Evolutionary conservation across 2,329 filamentous ascomycete species (phyloP), one percentile per base, ranked within the genome.

Genomic region (Sporothrix protearum): DNA sequence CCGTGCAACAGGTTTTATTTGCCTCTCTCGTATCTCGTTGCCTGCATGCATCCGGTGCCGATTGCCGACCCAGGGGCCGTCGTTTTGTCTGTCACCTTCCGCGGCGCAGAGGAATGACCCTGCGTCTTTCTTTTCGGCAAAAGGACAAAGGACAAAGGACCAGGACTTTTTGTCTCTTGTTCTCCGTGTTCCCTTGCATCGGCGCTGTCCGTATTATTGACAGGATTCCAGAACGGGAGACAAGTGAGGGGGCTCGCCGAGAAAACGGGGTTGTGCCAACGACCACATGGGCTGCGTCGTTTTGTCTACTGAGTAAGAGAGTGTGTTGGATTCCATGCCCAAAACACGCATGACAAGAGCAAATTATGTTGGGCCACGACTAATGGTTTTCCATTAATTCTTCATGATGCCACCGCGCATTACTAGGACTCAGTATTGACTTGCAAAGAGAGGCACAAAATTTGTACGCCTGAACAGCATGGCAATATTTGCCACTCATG

Each of bases 21-120:
- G 25, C 42, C 16, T 66, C 28, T 16, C 63, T 47, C 63, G 63
- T 33, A 66, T 66, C 42, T 66, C 45, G 25, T 22, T 33, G 63
- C 63, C 59, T 66, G 63, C 63, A 66, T 66, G 63, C 42, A 66
- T 66, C 39, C 42, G 45, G 63, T 66, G 42, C 9, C 49, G 63
- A 66, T 66, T 66, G 33, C 42, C 63, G 63, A 45, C n/a, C 19
- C n/a, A n/a, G n/a, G 57, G 57, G 16, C 12, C n/a, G 28, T 16
- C 28, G 3, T 8, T 8, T 33, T 30, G 22, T 53, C 22, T 53
- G 49, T 10, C 22, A 25, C 3, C 49, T 53, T 22, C 49, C 49
- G 19, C 49, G 25, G 22, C 49, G 19, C 49, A 53, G 22, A 53
- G 49, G 49, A 53, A 53, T 53, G 49, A 22, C 42, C 42, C 16